Percentiles rank a stretch among this genome's conserved stretches.
Evolutionary conservation across 2,329 filamentous ascomycete species (phyloP).

Genomic region (Cladobotryum protrusum): DNA sequence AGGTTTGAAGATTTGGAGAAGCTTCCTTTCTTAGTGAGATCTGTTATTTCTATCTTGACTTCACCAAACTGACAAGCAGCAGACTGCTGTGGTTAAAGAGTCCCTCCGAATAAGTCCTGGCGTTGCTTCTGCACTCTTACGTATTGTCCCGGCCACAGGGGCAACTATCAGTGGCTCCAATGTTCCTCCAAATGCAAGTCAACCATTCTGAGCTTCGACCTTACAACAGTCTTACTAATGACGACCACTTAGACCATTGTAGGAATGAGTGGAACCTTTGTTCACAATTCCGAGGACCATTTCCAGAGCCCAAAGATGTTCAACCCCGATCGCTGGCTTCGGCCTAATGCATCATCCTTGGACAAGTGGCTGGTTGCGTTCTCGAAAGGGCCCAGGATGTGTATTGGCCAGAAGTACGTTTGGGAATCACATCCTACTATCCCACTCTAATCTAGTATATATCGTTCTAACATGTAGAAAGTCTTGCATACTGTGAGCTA

Average conservation of each 20-base stretch:
- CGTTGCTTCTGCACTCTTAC: not conserved
- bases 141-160: not conserved
- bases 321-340: conserved; percentile 1
- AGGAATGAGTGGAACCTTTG: not conserved
- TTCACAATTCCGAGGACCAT: not conserved
- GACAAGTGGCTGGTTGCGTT: not conserved
- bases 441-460: not conserved
- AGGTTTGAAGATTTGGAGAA: conserved; percentile 1
- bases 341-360: not conserved
- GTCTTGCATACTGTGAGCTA: not conserved
- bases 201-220: too few species aligned
- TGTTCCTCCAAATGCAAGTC: not conserved
- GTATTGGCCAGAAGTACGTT: not conserved
- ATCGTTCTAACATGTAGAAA: not conserved
- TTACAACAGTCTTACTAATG: not conserved
- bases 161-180: not conserved
- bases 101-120: not conserved
- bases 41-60: not conserved
- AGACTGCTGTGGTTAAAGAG: not conserved
- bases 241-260: not conserved
- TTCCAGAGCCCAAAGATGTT: not conserved
- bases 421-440: not conserved
- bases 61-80: not conserved
- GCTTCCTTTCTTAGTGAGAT: not conserved
- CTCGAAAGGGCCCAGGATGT: not conserved